Evolutionary conservation across 1,284 basidiomycete species (phyloP).

Genomic region (Cutaneotrichosporon sp.): DNA sequence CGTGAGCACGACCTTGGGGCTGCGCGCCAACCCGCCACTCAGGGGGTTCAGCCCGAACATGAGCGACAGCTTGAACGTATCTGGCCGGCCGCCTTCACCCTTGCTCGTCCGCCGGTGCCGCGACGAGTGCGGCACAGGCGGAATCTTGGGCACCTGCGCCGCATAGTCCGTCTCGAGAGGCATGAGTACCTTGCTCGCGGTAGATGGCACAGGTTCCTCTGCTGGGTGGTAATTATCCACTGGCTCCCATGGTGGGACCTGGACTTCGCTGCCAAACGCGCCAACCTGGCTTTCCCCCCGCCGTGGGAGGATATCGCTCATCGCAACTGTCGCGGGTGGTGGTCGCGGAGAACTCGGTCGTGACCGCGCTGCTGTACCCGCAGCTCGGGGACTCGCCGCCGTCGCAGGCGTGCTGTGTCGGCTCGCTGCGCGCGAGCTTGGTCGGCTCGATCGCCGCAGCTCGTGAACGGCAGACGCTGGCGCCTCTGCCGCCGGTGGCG

Average conservation of each 20-base stretch:
- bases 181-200: conserved; percentile 28
- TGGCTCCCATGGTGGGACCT: conserved; percentile 34
- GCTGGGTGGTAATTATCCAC: conserved; percentile 36
- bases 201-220: conserved; percentile 10
- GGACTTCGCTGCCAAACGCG: conserved; percentile 11
- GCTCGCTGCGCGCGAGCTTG: conserved; percentile 2
- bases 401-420: conserved; percentile 9
- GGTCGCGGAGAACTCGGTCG: conserved; percentile 6
- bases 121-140: conserved; percentile 23
- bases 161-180: conserved; percentile 35
- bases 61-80: conserved; percentile 31
- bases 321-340: conserved; percentile 4
- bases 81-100: conserved; percentile 24
- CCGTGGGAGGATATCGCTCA: conserved; percentile 11
- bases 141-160: conserved; percentile 29
- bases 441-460: conserved; percentile 1
- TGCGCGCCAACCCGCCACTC: conserved; percentile 28
- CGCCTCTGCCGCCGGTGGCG: not conserved
- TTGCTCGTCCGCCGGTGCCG: conserved; percentile 25
- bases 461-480: not conserved
- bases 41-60: conserved; percentile 38
- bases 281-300: conserved; percentile 7
- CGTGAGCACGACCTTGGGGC: conserved; percentile 40
- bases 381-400: conserved; percentile 2
- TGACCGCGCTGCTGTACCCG: not conserved